Percentiles rank a stretch among this genome's conserved stretches.
phyloP scores from a whole-genome alignment of 768 basidiomycete genomes.

The Lactarius akahatsu region DNA sequence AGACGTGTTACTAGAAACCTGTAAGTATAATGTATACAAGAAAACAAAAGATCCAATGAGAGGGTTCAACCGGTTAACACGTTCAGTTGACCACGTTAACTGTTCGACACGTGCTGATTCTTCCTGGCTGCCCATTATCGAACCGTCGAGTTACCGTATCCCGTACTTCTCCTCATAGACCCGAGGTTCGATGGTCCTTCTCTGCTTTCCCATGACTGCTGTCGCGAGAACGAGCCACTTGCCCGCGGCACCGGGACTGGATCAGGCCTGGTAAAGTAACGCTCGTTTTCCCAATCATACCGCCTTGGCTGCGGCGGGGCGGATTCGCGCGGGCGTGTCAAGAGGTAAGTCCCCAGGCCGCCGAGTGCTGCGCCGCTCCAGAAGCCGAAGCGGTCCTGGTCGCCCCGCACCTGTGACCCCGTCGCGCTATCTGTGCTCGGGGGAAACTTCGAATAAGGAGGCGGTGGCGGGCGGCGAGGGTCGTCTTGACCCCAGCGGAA shows the following conservation, averaged over 20 bases:
- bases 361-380: conserved; percentile 82
- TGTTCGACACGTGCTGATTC: not conserved
- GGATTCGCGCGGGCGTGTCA: conserved; percentile 37
- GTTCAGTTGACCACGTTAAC: not conserved
- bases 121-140: conserved; percentile 43
- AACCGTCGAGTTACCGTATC: conserved; percentile 74
- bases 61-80: too few species aligned
- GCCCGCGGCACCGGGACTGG: conserved; percentile 33
- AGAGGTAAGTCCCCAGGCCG: conserved; percentile 60
- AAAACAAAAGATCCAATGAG: not conserved
- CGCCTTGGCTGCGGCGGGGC: conserved; percentile 35
- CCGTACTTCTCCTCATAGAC: conserved; percentile 71
- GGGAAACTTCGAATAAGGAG: conserved; percentile 47
- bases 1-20: not conserved
- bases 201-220: conserved; percentile 42
- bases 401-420: not conserved
- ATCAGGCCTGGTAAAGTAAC: conserved; percentile 27
- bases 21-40: not conserved
- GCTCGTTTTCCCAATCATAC: conserved; percentile 64
- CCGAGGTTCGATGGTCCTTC: conserved; percentile 73
- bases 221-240: conserved; percentile 16
- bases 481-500: conserved; percentile 49
- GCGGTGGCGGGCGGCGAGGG: conserved; percentile 44
- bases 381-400: conserved; percentile 57
- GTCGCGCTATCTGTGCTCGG: conserved; percentile 42